Evolutionary conservation across 2,329 filamentous ascomycete genomes (phyloP).

Genomic region (Onygena corvina): DNA sequence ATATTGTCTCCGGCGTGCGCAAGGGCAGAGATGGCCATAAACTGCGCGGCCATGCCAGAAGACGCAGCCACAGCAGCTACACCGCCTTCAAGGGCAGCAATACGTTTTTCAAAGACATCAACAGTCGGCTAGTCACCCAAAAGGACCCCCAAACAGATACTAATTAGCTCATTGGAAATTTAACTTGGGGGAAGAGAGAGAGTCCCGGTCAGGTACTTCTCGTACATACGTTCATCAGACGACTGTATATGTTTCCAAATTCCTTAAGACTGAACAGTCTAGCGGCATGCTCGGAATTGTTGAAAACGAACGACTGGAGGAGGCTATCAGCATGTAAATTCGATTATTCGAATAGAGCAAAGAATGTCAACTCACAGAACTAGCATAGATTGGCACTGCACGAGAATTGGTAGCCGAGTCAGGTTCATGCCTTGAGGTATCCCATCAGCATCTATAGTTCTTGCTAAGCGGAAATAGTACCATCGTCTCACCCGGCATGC

Average conservation of each 20-base stretch:
- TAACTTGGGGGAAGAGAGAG: background rate
- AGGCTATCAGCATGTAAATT: background rate
- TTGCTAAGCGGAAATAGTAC: constrained; percentile 1
- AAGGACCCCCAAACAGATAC: background rate
- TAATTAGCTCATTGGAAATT: background rate
- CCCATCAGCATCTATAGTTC: background rate
- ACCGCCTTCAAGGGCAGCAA: constrained; percentile 90
- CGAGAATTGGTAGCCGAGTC: constrained; percentile 74
- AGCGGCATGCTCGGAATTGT: constrained; percentile 91
- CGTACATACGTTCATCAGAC: constrained; percentile 78
- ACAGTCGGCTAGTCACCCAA: constrained; percentile 57
- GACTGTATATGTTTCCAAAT: constrained; percentile 94
- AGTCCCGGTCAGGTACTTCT: background rate
- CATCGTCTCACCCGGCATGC: constrained; percentile 57
- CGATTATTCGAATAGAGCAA: background rate
- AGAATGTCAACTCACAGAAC: constrained; percentile 46
- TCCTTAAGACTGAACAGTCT: constrained; percentile 94
- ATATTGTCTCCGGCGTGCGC: constrained; percentile 86
- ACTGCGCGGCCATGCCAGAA: constrained; percentile 83
- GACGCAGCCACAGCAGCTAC: constrained; percentile 72
- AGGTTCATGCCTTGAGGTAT: constrained; percentile 52
- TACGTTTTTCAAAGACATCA: constrained; percentile 91
- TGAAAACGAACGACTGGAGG: constrained; percentile 70
- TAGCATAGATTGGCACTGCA: constrained; percentile 91
- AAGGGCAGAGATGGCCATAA: constrained; percentile 77